Conservation (phyloP, 495 filamentous ascomycete genomes). For the Copromyces sp. region DNA sequence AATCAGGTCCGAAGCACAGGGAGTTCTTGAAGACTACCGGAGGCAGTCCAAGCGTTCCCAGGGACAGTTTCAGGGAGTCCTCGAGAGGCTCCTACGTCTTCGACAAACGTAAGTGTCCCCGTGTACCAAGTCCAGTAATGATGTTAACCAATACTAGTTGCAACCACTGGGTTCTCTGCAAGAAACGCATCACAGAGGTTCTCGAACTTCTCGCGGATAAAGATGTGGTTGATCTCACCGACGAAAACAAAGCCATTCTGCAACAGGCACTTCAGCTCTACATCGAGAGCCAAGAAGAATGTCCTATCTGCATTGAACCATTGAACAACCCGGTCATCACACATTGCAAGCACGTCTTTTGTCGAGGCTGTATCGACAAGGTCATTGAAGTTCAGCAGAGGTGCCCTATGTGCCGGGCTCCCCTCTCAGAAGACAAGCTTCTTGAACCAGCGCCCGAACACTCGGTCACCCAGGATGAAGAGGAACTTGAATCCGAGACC, state of each 20-base stretch:
- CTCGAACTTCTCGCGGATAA: conserved; percentile 54
- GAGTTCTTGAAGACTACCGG: conserved; percentile 54
- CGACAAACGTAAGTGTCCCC: conserved; percentile 49
- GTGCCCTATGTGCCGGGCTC: conserved; percentile 81
- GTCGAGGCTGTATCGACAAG: conserved; percentile 61
- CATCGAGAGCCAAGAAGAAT: conserved; percentile 76
- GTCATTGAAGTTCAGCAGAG: conserved; percentile 72
- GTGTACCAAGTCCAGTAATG: not conserved
- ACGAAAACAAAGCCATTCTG: conserved; percentile 61
- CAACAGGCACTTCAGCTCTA: conserved; percentile 69
- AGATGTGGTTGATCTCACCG: conserved; percentile 58
- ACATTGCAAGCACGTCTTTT: conserved; percentile 77
- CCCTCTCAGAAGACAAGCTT: conserved; percentile 50
- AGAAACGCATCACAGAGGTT: conserved; percentile 60
- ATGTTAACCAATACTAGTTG: conserved; percentile 27
- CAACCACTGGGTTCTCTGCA: conserved; percentile 80
- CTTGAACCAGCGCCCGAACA: conserved; percentile 53
- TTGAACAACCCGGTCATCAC: conserved; percentile 76
- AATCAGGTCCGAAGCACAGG: conserved; percentile 59
- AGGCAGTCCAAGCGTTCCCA: conserved; percentile 25
- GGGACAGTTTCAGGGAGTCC: conserved; percentile 45
- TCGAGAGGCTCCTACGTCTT: conserved; percentile 76
- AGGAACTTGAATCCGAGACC: conserved; percentile 48
- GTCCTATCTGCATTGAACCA: conserved; percentile 69
- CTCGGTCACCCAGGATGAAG: conserved; percentile 29